phyloP scores from a whole-genome alignment of 306 rosid species.

The Ceratonia siliqua region DNA sequence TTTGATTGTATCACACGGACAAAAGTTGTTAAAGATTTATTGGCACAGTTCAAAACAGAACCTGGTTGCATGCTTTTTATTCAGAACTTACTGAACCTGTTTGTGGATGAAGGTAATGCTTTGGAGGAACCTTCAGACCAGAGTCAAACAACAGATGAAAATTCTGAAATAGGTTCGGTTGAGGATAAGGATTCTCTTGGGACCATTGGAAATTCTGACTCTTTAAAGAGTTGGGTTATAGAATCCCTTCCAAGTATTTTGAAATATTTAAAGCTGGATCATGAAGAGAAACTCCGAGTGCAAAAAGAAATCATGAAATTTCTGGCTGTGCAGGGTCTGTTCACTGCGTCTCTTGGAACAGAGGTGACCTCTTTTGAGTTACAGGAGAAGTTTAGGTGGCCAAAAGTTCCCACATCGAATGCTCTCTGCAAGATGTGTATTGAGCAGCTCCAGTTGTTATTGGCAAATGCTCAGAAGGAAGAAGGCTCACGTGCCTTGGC shows the following conservation, averaged over 20 bases:
- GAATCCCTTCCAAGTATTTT: conserved; percentile 80
- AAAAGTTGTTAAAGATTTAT: conserved; percentile 72
- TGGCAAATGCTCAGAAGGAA: conserved; percentile 81
- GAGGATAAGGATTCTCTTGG: conserved; percentile 80
- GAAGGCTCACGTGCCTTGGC: conserved; percentile 55
- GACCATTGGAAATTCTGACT: conserved; percentile 66
- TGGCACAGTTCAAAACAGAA: conserved; percentile 81
- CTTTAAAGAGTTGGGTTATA: conserved; percentile 85
- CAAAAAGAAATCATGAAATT: conserved; percentile 86
- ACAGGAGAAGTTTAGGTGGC: conserved; percentile 89
- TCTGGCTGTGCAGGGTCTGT: conserved; percentile 91
- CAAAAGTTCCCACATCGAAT: conserved; percentile 79
- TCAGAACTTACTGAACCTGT: conserved; percentile 75
- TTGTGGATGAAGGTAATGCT: conserved; percentile 79
- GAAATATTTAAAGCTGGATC: conserved; percentile 70
- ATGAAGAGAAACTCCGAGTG: conserved; percentile 65
- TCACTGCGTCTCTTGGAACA: conserved; percentile 86
- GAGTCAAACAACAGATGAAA: conserved; percentile 97
- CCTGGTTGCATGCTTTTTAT: conserved; percentile 83
- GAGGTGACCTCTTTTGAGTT: conserved; percentile 95
- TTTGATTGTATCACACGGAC: conserved; percentile 72
- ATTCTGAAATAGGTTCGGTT: conserved; percentile 80
- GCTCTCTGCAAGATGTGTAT: conserved; percentile 88
- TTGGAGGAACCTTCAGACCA: conserved; percentile 96
- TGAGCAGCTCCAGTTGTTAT: conserved; percentile 81